phyloP scores from a whole-genome alignment of 2,329 filamentous ascomycete genomes.

The Xylariaceae sp. region DNA sequence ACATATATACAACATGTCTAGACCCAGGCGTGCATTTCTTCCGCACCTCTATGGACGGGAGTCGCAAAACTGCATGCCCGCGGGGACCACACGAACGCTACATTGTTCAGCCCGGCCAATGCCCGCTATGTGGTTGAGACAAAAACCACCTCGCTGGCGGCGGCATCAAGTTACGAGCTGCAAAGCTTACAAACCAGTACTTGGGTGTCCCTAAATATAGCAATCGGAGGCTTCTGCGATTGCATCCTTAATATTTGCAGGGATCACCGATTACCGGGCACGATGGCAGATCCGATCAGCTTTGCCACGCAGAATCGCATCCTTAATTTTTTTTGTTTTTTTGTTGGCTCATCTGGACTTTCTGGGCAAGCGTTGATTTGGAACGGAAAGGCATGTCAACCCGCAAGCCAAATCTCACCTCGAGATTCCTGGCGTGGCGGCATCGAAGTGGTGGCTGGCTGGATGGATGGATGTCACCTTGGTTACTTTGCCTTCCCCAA shows the following conservation, averaged over 20 bases:
- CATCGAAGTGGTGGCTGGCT: background rate
- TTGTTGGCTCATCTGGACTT: conserved; percentile 23
- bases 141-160: background rate
- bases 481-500: conserved; percentile 5
- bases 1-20: conserved; percentile 74
- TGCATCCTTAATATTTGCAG: background rate
- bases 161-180: conserved; percentile 1
- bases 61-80: conserved; percentile 62
- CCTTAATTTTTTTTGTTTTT: conserved; percentile 15
- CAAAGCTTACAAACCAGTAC: background rate
- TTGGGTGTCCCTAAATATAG: background rate
- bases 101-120: conserved; percentile 71
- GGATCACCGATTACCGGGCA: conserved; percentile 4
- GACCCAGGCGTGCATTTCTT: conserved; percentile 76
- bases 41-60: conserved; percentile 71
- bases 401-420: conserved; percentile 7
- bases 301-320: conserved; percentile 18
- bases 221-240: background rate
- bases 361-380: conserved; percentile 28
- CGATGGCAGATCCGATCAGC: background rate
- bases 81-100: conserved; percentile 75
- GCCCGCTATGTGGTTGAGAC: conserved; percentile 54
- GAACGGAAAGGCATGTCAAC: conserved; percentile 23
- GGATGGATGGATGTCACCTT: conserved; percentile 2
- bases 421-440: conserved; percentile 12